Percentiles rank a stretch among this genome's conserved stretches.
Evolutionary conservation across 768 basidiomycete genomes (phyloP).

Genomic region (Podaxis sp.): DNA sequence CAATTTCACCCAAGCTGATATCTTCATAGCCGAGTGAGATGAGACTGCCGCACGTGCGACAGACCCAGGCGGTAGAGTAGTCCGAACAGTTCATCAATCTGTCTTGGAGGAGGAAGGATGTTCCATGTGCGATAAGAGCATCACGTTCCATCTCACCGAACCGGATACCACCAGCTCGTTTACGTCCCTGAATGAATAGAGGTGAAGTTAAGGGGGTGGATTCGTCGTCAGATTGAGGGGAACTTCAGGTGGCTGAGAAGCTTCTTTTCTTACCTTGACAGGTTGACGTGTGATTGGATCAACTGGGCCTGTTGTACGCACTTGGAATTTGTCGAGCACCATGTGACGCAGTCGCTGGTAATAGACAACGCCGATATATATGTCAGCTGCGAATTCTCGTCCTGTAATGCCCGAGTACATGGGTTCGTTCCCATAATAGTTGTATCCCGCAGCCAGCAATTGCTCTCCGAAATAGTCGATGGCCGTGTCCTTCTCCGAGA

Average conservation of each 20-base stretch:
- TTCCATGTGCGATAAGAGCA: constrained; percentile 97
- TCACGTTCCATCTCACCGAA: constrained; percentile 99
- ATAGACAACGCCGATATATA: constrained; percentile 97
- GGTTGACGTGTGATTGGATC: constrained; percentile 96
- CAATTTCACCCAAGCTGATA: constrained; percentile 65
- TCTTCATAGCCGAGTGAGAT: constrained; percentile 97
- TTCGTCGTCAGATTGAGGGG: not conserved
- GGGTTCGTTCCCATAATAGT: constrained; percentile 98
- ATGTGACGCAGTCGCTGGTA: constrained; percentile 99
- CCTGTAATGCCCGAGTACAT: constrained; percentile 99
- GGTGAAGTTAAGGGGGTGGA: not conserved
- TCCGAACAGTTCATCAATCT: constrained; percentile 99
- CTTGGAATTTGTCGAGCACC: constrained; percentile 99
- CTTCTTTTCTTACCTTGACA: constrained; percentile 69
- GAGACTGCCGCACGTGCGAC: constrained; percentile 92
- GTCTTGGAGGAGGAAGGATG: constrained; percentile 97
- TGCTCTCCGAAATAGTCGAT: constrained; percentile 98
- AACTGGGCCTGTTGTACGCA: constrained; percentile 96
- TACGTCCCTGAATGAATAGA: constrained; percentile 71
- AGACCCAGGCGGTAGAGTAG: constrained; percentile 99
- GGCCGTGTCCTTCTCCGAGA: constrained; percentile 96
- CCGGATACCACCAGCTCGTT: constrained; percentile 97
- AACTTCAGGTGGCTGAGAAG: not conserved
- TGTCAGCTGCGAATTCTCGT: constrained; percentile 97
- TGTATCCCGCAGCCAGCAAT: constrained; percentile 90